Conservation (phyloP, 768 basidiomycete genomes). For the Leccinum variicolor region DNA sequence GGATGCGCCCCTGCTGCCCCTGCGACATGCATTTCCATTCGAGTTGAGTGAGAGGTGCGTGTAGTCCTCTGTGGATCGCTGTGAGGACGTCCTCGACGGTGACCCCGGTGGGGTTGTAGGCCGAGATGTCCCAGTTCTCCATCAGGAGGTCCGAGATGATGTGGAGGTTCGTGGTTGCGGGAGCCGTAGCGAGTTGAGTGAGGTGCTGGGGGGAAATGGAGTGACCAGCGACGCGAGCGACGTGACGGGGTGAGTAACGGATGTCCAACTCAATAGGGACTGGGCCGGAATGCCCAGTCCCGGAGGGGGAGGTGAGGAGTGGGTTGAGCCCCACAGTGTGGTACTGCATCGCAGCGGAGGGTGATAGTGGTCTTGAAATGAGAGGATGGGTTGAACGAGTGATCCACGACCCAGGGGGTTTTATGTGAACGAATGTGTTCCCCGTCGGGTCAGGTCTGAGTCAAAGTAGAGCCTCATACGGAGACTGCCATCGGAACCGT, state of each 20-base stretch:
- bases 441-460: background rate
- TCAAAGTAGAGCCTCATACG: background rate
- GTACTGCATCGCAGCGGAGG: conserved; percentile 11
- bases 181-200: conserved; percentile 41
- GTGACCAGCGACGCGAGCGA: conserved; percentile 13
- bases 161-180: conserved; percentile 35
- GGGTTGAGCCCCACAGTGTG: conserved; percentile 15
- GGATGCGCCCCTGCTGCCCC: conserved; percentile 43
- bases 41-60: conserved; percentile 33
- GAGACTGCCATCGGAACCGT: conserved; percentile 8
- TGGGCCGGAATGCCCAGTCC: conserved; percentile 7
- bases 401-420: background rate
- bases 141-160: conserved; percentile 47
- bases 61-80: conserved; percentile 41
- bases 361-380: background rate
- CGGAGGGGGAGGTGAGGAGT: conserved; percentile 15
- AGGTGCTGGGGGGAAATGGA: conserved; percentile 26
- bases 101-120: conserved; percentile 42
- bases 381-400: background rate
- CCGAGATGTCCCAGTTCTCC: conserved; percentile 40
- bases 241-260: conserved; percentile 37
- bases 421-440: conserved; percentile 12
- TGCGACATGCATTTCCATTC: conserved; percentile 44
- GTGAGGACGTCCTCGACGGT: conserved; percentile 51
- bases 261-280: conserved; percentile 48